These are phyloP conservation scores for Coleophoma crateriformis DNA, from an alignment of 2,329 filamentous ascomycete species.

Conservation along the genomic window DNA sequence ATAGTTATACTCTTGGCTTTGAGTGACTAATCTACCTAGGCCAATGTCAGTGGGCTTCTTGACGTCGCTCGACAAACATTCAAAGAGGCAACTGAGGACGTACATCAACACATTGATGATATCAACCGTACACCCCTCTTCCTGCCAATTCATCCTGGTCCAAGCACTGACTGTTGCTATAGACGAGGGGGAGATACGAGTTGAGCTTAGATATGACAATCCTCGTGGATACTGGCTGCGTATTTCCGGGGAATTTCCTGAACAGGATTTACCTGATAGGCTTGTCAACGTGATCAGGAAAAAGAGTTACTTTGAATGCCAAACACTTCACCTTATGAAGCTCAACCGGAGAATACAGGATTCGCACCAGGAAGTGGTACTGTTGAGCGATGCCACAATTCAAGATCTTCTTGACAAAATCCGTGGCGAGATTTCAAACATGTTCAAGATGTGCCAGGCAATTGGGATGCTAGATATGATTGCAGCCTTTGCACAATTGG, in stretches of 20 bases:
- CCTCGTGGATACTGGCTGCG: slow-evolving; percentile 76
- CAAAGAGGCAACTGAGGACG: slow-evolving; percentile 79
- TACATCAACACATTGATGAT: slow-evolving; percentile 63
- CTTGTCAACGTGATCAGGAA: slow-evolving; percentile 75
- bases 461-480: slow-evolving; percentile 87
- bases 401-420: slow-evolving; percentile 67
- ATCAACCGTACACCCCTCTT: slow-evolving; percentile 49
- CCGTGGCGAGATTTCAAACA: slow-evolving; percentile 60
- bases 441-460: slow-evolving; percentile 83
- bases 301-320: slow-evolving; percentile 77
- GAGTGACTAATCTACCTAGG: slow-evolving; percentile 34
- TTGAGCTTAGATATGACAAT: slow-evolving; percentile 71
- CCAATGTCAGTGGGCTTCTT: slow-evolving; percentile 77
- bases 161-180: no score
- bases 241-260: slow-evolving; percentile 53
- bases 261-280: slow-evolving; percentile 52
- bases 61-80: slow-evolving; percentile 87
- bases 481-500: slow-evolving; percentile 67
- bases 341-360: slow-evolving; percentile 72
- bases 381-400: slow-evolving; percentile 74
- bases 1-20: background rate
- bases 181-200: slow-evolving; percentile 42
- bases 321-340: slow-evolving; percentile 80
- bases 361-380: slow-evolving; percentile 76
- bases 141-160: no score